phyloP scores from a whole-genome alignment of 306 rosid genomes.

The Oemleria cerasiformis region DNA sequence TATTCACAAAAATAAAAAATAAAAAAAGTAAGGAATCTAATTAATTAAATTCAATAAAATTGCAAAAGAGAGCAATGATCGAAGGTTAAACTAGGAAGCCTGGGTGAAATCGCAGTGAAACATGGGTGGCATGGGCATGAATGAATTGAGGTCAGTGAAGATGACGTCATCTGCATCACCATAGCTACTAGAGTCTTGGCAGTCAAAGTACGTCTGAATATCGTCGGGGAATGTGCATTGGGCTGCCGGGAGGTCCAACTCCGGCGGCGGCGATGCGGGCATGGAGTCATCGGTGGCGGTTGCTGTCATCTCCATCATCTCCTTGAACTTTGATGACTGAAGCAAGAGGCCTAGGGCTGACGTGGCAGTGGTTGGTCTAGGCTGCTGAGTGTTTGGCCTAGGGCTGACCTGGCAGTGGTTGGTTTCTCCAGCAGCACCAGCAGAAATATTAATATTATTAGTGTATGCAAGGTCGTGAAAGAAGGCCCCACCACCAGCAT shows the following conservation, averaged over 20 bases:
- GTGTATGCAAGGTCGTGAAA: slow-evolving; percentile 25
- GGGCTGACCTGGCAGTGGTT: slow-evolving; percentile 29
- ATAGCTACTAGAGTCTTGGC: slow-evolving; percentile 27
- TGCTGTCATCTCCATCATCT: slow-evolving; percentile 43
- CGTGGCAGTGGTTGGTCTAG: slow-evolving; percentile 35
- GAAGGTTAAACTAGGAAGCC: not conserved
- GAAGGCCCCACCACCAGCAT: slow-evolving; percentile 23
- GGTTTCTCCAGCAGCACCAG: slow-evolving; percentile 7
- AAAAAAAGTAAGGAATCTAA: not conserved
- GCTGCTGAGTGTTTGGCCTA: slow-evolving; percentile 27
- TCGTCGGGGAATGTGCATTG: slow-evolving; percentile 32
- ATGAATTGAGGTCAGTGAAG: slow-evolving; percentile 34
- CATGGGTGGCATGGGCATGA: slow-evolving; percentile 28
- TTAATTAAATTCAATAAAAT: not conserved
- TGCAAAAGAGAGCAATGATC: not conserved
- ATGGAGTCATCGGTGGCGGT: slow-evolving; percentile 1
- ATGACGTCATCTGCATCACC: slow-evolving; percentile 35
- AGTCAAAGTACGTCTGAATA: slow-evolving; percentile 33
- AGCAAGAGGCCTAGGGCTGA: slow-evolving; percentile 47
- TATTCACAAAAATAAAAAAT: not conserved
- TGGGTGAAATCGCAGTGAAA: slow-evolving; percentile 31
- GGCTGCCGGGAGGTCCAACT: not conserved
- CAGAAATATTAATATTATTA: too few relatives aligned
- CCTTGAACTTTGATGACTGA: slow-evolving; percentile 47
- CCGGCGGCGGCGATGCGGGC: not conserved